Evolutionary conservation across 495 filamentous ascomycete species (phyloP), one percentile per base, ranked within the genome.

Genomic region (Penicillium roqueforti): DNA sequence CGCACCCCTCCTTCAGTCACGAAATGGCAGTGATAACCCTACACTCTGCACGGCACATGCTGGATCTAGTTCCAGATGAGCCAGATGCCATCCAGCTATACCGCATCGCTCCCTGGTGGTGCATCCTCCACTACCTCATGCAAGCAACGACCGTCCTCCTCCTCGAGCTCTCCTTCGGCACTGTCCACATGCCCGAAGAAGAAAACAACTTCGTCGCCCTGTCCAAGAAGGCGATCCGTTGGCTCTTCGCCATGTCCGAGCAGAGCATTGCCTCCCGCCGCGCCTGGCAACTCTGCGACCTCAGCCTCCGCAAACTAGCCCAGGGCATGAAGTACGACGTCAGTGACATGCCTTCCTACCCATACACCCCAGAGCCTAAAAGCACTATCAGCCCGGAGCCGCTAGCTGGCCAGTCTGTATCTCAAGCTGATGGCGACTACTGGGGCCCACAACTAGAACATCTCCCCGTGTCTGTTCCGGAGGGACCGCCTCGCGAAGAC

Each of bases 61-160:
- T 87, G 1, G 69, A 73, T 16, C 62, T 87, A 26, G 65, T 88
- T 6, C 80, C 78, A 0, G 72, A 79, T 29, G 55, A 68, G 22
- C 72, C 75, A 1, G 68, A 78, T 38, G 62, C 72, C 4, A 54
- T 71, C 18, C 72, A 69, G 23, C 67, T 87, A 5, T 84, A 85
- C 54, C 62, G 71, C n/a, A 68, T 80, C 6, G 63, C 75, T 6
- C 83, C 83, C 11, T 88, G 84, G 84, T 88, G 83, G 83, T 80
- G 75, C 41, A 68, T 83, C 9, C 67, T 88, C 13, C 85, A 88
- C 58, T 81, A 82, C 48, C 66, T 88, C 18, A 85, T 85, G 74
- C 82, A 87, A 67, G 78, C 83, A 0, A 68, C 76, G 4, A 80
- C 78, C 1, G 76, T 87, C 11, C 66, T 87, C 7, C 75, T 87